Evolutionary conservation across 202 grass and related monocot genomes (phyloP), one percentile per base, ranked within the genome.

Genomic region (Setaria italica): DNA sequence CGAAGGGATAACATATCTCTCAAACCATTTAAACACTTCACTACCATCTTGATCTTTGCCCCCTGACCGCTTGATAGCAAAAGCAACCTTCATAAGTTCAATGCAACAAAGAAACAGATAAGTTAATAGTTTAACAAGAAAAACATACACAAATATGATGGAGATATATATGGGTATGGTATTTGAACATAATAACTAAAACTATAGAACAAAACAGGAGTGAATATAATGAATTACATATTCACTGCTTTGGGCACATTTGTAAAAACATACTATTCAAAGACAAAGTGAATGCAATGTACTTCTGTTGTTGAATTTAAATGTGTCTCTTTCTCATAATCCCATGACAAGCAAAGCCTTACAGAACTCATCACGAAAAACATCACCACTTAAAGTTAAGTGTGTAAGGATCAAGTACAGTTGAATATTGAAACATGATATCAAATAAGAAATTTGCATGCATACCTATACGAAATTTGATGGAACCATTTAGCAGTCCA

Each of bases 21-120:
- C 89, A 86, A 97, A 97, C 92, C 94, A 97, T 16, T 91, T 80
- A 85, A 97, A 94, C 47, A 97, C 88, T 80, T 94, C 84, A 84
- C 37, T 71, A 75, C 83, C 78, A 87, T 77, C 80, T 86, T 86
- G 62, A 53, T 92, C 78, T 67, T 89, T 85, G 29, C 58, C 67
- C 48, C 66, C 82, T 73, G 86, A 78, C 50, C 92, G 80, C 78
- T 87, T 97, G 57, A 89, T 82, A 78, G 86, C 66, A 81, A 84
- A 87, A 20, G 80, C 45, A 19, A 94, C 88, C 94, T 97, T 76
- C 70, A 86, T 39, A 77, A 6, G 42, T 84, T 77, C 47, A 76
- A 12, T 33, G 41, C 56, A 92, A 69, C 7, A 76, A 76, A 75
- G 11, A 70, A 77, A 57, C 42, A 58, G 12, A 77, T 91, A 58